phyloP scores from a whole-genome alignment of 1,284 basidiomycete species.

The Abortiporus biennis region DNA sequence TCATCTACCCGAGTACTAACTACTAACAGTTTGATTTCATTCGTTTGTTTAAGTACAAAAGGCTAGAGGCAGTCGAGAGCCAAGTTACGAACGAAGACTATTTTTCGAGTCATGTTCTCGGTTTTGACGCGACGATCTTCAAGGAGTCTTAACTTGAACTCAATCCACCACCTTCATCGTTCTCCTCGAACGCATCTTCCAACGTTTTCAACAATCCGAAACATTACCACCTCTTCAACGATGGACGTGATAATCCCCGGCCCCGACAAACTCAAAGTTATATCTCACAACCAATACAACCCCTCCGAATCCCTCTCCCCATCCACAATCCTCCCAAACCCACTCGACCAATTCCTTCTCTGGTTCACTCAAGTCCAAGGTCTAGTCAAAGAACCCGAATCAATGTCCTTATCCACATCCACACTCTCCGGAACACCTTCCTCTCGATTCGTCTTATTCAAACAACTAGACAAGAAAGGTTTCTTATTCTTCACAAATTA shows the following conservation, averaged over 20 bases:
- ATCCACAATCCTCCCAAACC: slow-evolving; percentile 51
- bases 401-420: slow-evolving; percentile 83
- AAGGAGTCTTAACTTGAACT: too few relatives aligned
- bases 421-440: slow-evolving; percentile 73
- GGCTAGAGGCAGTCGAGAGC: too few relatives aligned
- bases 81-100: too few relatives aligned
- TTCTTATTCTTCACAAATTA: slow-evolving; percentile 99
- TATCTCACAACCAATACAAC: slow-evolving; percentile 59
- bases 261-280: not conserved
- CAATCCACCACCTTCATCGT: too few relatives aligned
- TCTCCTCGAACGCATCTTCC: too few relatives aligned
- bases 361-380: slow-evolving; percentile 76
- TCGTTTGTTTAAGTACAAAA: too few relatives aligned
- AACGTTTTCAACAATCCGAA: too few relatives aligned
- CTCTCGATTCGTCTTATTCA: slow-evolving; percentile 87
- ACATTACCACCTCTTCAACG: not conserved
- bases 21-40: too few relatives aligned
- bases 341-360: slow-evolving; percentile 75
- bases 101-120: too few relatives aligned
- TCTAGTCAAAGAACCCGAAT: slow-evolving; percentile 77
- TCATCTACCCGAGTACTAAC: too few relatives aligned
- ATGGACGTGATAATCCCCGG: not conserved
- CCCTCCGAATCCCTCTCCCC: slow-evolving; percentile 58
- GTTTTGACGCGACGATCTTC: too few relatives aligned
- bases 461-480: slow-evolving; percentile 78